Percentiles rank a stretch among this genome's conserved stretches.
Conservation (phyloP, 1,284 basidiomycete species). For the Anthracocystis panici-leucophaei region DNA sequence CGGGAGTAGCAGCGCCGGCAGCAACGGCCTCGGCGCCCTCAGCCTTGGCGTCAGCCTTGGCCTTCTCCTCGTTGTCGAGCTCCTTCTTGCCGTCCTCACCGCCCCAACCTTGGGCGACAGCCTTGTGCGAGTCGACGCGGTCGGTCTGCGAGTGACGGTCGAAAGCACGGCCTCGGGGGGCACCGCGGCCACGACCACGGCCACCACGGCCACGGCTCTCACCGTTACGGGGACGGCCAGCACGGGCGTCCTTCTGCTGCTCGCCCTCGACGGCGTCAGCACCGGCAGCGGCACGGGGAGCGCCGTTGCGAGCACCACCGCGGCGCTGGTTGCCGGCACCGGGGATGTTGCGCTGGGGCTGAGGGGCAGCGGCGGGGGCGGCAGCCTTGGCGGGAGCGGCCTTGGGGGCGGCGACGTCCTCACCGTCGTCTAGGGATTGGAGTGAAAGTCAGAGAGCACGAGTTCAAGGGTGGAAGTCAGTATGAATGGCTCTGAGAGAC, state of each 20-base stretch:
- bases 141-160: slow-evolving; percentile 87
- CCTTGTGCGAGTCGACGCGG: slow-evolving; percentile 85
- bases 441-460: neutral
- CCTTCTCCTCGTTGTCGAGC: slow-evolving; percentile 81
- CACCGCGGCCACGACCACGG: slow-evolving; percentile 73
- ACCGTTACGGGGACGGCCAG: slow-evolving; percentile 38
- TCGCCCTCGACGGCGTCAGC: slow-evolving; percentile 50
- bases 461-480: slow-evolving; percentile 7
- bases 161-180: slow-evolving; percentile 77
- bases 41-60: slow-evolving; percentile 69
- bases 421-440: slow-evolving; percentile 54
- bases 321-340: slow-evolving; percentile 59
- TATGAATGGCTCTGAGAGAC: neutral
- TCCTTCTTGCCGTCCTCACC: slow-evolving; percentile 84
- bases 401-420: slow-evolving; percentile 51
- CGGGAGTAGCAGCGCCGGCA: slow-evolving; percentile 66
- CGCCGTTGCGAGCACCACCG: slow-evolving; percentile 51
- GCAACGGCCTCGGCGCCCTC: slow-evolving; percentile 63
- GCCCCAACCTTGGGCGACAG: slow-evolving; percentile 90
- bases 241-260: slow-evolving; percentile 49
- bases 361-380: slow-evolving; percentile 51
- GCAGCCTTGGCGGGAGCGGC: slow-evolving; percentile 62
- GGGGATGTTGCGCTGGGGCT: slow-evolving; percentile 58
- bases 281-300: slow-evolving; percentile 44
- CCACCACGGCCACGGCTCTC: slow-evolving; percentile 70